phyloP scores from a whole-genome alignment of 768 basidiomycete species.

The Leccinum rimulosum region DNA sequence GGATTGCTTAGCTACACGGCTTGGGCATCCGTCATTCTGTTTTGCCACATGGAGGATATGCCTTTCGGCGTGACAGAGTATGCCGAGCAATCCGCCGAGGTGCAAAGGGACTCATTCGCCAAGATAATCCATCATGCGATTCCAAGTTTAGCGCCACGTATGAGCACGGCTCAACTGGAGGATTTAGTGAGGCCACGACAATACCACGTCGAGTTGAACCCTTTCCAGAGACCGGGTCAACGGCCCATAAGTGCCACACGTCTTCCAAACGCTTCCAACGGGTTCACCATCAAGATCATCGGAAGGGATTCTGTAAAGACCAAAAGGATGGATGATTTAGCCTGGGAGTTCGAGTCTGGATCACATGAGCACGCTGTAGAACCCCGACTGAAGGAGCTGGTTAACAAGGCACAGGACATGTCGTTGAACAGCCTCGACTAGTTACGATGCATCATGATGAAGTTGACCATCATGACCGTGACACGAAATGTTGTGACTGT shows the following conservation, averaged over 20 bases:
- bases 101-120: slow-evolving; percentile 28
- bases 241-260: slow-evolving; percentile 24
- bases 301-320: slow-evolving; percentile 16
- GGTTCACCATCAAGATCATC: slow-evolving; percentile 29
- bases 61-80: slow-evolving; percentile 38
- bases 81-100: slow-evolving; percentile 36
- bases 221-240: slow-evolving; percentile 35
- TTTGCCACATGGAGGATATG: slow-evolving; percentile 25
- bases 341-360: neutral
- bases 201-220: slow-evolving; percentile 32
- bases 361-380: neutral
- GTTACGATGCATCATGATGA: neutral
- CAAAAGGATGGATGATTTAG: neutral
- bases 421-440: slow-evolving; percentile 31
- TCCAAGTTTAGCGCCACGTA: slow-evolving; percentile 23
- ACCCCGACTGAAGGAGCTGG: slow-evolving; percentile 12
- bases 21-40: slow-evolving; percentile 38
- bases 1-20: slow-evolving; percentile 36
- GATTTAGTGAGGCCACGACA: slow-evolving; percentile 25
- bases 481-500: slow-evolving; percentile 12
- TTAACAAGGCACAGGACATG: slow-evolving; percentile 15
- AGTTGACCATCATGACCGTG: neutral
- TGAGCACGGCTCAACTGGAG: slow-evolving; percentile 21
- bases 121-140: slow-evolving; percentile 29
- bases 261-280: slow-evolving; percentile 32